A percentile compares a stretch with the other conserved stretches of the same genome.
phyloP scores from a whole-genome alignment of 495 filamentous ascomycete species.

The Terfezia boudieri region DNA sequence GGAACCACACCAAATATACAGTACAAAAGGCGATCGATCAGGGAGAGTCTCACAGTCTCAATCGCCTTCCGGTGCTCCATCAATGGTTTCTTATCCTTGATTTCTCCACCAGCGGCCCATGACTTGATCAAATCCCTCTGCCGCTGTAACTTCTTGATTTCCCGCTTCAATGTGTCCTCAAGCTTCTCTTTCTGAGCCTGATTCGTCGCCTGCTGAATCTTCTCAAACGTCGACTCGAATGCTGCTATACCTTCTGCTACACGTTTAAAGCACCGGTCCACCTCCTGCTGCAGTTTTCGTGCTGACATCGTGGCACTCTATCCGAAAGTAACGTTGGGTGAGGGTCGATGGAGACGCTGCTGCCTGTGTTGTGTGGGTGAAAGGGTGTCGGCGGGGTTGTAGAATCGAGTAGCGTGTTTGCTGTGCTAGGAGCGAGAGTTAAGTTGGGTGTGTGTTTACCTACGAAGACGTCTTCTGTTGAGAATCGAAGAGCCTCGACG shows the following conservation, averaged over 20 bases:
- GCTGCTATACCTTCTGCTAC: slow-evolving; percentile 74
- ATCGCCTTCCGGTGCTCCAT: slow-evolving; percentile 84
- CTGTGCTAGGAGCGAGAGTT: background rate
- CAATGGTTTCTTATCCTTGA: slow-evolving; percentile 94
- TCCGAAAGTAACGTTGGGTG: background rate
- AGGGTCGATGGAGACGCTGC: too few species aligned
- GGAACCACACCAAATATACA: background rate
- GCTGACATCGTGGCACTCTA: slow-evolving; percentile 47
- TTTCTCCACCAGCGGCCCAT: slow-evolving; percentile 91
- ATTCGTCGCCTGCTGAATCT: slow-evolving; percentile 76
- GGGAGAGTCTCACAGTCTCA: slow-evolving; percentile 48
- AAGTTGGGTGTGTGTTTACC: background rate
- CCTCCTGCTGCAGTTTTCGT: slow-evolving; percentile 87
- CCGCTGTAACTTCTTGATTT: slow-evolving; percentile 98
- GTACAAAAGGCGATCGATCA: slow-evolving; percentile 6
- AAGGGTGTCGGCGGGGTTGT: too few species aligned
- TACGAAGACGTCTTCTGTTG: background rate
- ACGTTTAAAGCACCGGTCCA: slow-evolving; percentile 97
- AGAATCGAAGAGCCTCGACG: background rate
- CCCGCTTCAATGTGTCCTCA: slow-evolving; percentile 89
- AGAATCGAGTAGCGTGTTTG: background rate
- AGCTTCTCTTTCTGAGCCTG: slow-evolving; percentile 92
- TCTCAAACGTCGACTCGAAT: slow-evolving; percentile 87
- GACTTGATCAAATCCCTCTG: slow-evolving; percentile 97
- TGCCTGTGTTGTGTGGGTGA: too few species aligned